Evolutionary conservation across 352 stramenopile genomes (phyloP), one percentile per base, ranked within the genome.

Genomic region (Phytophthora citrophthora): DNA sequence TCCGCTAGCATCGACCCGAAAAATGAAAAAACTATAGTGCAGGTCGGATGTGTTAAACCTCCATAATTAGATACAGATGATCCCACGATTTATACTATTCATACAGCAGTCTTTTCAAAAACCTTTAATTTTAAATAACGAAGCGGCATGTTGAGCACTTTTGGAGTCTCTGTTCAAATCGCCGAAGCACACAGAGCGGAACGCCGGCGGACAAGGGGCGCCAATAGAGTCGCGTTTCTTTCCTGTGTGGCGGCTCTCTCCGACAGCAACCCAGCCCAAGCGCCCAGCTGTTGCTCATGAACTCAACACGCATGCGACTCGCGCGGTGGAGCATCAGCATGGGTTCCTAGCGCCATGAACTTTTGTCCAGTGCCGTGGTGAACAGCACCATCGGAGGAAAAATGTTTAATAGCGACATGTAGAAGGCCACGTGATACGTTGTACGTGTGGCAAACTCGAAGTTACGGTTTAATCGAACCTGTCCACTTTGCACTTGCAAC

Each of bases 1-100:
- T 57, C 40, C 46, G 61, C 61, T 65, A 68, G 61, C 61, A 72
- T 72, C 56, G 61, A 71, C 51, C 48, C 46, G 43, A 70, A 20
- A 43, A 72, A 56, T 57, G 54, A 61, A 71, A 74, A 70, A 71
- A 71, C 67, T 61, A 72, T 15, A 39, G 56, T 69, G 55, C 48
- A 23, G n/a, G n/a, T 3, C 20, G 31, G 68, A 76, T 76, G 66
- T 76, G 68, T 53, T 32, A 60, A 49, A 23, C 59, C 64, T 68
- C 53, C 47, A 43, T 39, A 4, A 70, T 49, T 1, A 0, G 5
- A 65, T 73, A 43, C 1, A 26, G 1, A 0, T 32, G 31, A 4
- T 29, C 0, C 13, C 48, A 16, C 29, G 4, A 38, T 50, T 26
- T 13, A 50, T 12, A 38, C 0, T 1, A 5, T n/a, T 12, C 3